Percentiles rank a stretch among this genome's conserved stretches.
Evolutionary conservation across 768 basidiomycete genomes (phyloP).

Genomic region (Naganishia onofrii): DNA sequence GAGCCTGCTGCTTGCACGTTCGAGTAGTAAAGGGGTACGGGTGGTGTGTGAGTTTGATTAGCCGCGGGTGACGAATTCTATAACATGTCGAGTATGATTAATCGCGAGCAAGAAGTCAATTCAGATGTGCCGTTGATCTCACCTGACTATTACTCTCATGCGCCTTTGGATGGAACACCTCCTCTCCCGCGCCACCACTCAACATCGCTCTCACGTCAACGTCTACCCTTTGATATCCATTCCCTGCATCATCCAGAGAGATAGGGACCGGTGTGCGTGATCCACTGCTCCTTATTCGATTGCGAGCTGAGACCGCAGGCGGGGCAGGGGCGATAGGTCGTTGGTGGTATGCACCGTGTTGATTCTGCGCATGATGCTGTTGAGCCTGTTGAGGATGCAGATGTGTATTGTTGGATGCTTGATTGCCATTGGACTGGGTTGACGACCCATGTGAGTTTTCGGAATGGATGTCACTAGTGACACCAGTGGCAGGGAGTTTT

Average conservation of each 20-base stretch:
- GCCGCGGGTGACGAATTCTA: constrained; percentile 9
- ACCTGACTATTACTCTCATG: constrained; percentile 25
- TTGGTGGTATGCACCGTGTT: constrained; percentile 9
- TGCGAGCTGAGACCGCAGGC: constrained; percentile 20
- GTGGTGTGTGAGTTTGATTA: constrained; percentile 21
- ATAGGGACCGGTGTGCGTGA: constrained; percentile 22
- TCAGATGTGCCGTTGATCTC: background rate
- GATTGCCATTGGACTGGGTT: background rate
- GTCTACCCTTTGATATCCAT: constrained; percentile 18
- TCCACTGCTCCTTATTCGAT: constrained; percentile 16
- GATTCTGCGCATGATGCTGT: constrained; percentile 1
- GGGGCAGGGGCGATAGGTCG: constrained; percentile 30
- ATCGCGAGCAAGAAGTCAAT: background rate
- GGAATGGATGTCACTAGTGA: background rate
- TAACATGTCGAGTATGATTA: too few relatives aligned
- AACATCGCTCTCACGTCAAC: constrained; percentile 22
- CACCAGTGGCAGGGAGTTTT: constrained; percentile 29
- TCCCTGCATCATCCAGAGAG: constrained; percentile 14
- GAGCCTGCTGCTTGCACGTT: constrained; percentile 24
- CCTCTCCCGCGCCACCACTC: constrained; percentile 26
- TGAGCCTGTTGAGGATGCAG: constrained; percentile 16
- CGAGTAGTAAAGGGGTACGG: constrained; percentile 28
- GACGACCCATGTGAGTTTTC: constrained; percentile 6
- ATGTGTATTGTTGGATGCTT: background rate
- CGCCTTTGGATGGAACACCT: constrained; percentile 33